phyloP scores from a whole-genome alignment of 2,329 filamentous ascomycete species.

The Canariomyces notabilis region DNA sequence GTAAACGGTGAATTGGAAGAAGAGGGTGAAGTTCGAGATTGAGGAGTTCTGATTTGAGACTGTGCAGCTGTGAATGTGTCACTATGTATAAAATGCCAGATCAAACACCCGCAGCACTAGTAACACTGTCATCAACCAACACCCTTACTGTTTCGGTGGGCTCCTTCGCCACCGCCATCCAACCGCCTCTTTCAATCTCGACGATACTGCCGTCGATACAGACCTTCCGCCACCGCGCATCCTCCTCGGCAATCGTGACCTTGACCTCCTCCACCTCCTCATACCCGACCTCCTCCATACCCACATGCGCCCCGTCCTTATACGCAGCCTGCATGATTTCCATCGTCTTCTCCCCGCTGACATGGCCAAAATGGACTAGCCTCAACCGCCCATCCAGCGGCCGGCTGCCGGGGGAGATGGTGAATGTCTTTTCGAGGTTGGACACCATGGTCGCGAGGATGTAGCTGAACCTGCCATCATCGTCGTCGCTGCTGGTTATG shows the following conservation, averaged over 20 bases:
- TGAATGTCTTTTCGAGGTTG: slow-evolving; percentile 75
- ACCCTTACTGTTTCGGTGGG: slow-evolving; percentile 39
- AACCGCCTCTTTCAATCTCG: slow-evolving; percentile 59
- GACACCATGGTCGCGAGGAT: slow-evolving; percentile 71
- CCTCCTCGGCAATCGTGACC: slow-evolving; percentile 62
- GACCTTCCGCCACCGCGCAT: slow-evolving; percentile 74
- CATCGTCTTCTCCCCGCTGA: slow-evolving; percentile 64
- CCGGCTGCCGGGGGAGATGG: slow-evolving; percentile 67
- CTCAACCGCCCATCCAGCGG: slow-evolving; percentile 67
- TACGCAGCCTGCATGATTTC: slow-evolving; percentile 67
- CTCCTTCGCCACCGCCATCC: slow-evolving; percentile 59
- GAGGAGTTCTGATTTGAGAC: background rate
- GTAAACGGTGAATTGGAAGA: no score
- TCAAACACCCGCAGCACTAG: background rate
- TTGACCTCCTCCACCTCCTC: slow-evolving; percentile 61
- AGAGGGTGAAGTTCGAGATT: no score
- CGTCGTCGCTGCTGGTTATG: background rate
- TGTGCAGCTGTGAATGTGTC: background rate
- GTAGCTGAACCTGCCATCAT: slow-evolving; percentile 57
- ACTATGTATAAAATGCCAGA: background rate
- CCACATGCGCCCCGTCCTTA: slow-evolving; percentile 51
- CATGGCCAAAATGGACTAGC: slow-evolving; percentile 69
- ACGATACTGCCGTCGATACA: slow-evolving; percentile 93
- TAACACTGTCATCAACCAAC: slow-evolving; percentile 31
- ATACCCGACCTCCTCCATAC: slow-evolving; percentile 59